Percentiles rank a stretch among this genome's conserved stretches.
These are phyloP conservation scores for Russula brevipes DNA, from an alignment of 768 basidiomycete genomes.

Conservation along the genomic window DNA sequence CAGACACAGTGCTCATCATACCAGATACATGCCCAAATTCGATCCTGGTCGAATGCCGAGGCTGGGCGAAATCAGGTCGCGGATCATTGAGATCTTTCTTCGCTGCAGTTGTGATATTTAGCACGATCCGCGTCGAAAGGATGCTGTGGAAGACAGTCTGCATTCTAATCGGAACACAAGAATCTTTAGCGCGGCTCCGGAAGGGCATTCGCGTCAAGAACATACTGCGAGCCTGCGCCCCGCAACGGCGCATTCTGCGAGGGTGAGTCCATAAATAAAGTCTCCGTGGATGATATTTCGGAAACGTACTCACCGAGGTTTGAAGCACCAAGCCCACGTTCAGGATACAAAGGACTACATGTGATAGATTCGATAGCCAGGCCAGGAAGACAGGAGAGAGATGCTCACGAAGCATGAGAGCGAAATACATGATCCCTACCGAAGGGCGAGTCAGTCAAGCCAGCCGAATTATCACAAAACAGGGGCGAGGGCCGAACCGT, in stretches of 20 bases:
- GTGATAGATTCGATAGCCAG: not conserved
- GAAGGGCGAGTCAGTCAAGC: not conserved
- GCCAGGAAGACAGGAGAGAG: not conserved
- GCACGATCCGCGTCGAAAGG: slow-evolving; percentile 20
- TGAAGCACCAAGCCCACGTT: slow-evolving; percentile 16
- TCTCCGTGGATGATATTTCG: no score
- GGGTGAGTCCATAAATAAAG: not conserved
- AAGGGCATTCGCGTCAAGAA: not conserved
- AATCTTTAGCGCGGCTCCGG: not conserved
- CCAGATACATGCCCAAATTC: no score
- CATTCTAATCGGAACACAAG: not conserved
- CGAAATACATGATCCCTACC: slow-evolving; percentile 20
- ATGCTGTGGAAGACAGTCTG: slow-evolving; percentile 15
- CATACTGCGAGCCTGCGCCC: slow-evolving; percentile 9
- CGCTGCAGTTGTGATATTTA: slow-evolving; percentile 1
- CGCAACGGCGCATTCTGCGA: slow-evolving; percentile 10
- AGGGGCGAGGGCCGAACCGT: not conserved
- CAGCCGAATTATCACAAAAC: not conserved
- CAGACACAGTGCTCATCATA: no score
- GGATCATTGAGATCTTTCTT: not conserved
- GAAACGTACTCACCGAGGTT: slow-evolving; percentile 3
- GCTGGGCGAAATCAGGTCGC: not conserved
- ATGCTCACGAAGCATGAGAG: slow-evolving; percentile 22
- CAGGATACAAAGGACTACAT: slow-evolving; percentile 9
- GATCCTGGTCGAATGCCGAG: not conserved